phyloP scores from a whole-genome alignment of 2,329 filamentous ascomycete genomes.

The Cadophora sp. region DNA sequence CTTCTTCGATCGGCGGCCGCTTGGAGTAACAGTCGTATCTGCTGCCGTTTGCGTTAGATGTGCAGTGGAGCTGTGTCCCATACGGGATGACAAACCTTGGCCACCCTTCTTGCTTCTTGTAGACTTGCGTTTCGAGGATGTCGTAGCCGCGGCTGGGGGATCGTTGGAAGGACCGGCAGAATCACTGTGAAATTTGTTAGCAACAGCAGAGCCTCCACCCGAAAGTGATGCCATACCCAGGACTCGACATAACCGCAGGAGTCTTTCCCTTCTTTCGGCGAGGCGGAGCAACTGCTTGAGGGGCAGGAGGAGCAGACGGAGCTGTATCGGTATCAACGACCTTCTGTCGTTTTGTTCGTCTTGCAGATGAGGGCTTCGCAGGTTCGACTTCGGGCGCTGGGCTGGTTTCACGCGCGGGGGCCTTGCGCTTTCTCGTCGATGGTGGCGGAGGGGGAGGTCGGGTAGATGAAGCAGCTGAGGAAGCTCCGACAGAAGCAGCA shows the following conservation, averaged over 20 bases:
- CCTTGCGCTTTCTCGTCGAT: slow-evolving; percentile 79
- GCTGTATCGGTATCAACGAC: slow-evolving; percentile 56
- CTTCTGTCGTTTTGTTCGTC: slow-evolving; percentile 76
- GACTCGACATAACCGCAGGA: slow-evolving; percentile 73
- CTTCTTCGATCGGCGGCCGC: slow-evolving; percentile 55
- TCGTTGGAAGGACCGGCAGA: slow-evolving; percentile 69
- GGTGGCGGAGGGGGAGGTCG: slow-evolving; percentile 40
- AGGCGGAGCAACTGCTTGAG: slow-evolving; percentile 50
- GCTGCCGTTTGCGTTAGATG: slow-evolving; percentile 44
- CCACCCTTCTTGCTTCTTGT: slow-evolving; percentile 72
- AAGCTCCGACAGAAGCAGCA: slow-evolving; percentile 48
- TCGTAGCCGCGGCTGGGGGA: slow-evolving; percentile 59
- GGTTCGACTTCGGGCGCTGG: slow-evolving; percentile 49
- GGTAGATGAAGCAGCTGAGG: slow-evolving; percentile 45
- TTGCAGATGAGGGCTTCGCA: slow-evolving; percentile 52
- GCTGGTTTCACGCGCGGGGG: slow-evolving; percentile 59
- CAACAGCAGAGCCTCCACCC: slow-evolving; percentile 26
- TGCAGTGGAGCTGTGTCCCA: slow-evolving; percentile 39
- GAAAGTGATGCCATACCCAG: slow-evolving; percentile 61
- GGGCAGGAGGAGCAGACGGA: slow-evolving; percentile 48
- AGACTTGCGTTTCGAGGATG: slow-evolving; percentile 75
- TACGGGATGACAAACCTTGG: slow-evolving; percentile 52
- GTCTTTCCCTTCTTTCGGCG: slow-evolving; percentile 67
- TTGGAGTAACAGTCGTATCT: slow-evolving; percentile 46
- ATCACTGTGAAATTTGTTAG: slow-evolving; percentile 55